These are phyloP conservation scores for Cunninghamia lanceolata DNA, from an alignment of 75 land plant species.

Conservation along the genomic window DNA sequence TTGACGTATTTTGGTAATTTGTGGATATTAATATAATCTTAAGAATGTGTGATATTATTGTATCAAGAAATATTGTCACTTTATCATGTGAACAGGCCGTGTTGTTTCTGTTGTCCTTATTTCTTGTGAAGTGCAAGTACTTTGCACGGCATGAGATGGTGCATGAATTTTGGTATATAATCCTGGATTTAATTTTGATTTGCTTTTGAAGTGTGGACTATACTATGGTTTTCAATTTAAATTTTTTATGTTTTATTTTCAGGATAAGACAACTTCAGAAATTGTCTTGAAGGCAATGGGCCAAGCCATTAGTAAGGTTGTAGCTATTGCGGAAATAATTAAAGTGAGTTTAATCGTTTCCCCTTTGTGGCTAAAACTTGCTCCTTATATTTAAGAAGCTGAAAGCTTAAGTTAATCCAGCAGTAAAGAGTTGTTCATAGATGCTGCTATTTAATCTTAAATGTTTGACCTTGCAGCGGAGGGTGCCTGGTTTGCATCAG, in stretches of 20 bases:
- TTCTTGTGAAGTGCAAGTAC: background rate
- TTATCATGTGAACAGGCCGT: background rate
- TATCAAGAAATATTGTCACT: background rate
- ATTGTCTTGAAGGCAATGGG: slow-evolving; percentile 98
- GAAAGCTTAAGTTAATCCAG: background rate
- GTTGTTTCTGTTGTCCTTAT: background rate
- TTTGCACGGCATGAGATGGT: background rate
- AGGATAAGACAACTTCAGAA: slow-evolving; percentile 75
- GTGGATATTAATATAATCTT: background rate
- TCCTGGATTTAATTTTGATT: background rate
- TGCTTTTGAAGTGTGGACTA: background rate
- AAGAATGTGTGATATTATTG: too few species aligned
- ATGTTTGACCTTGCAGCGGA: slow-evolving; percentile 48
- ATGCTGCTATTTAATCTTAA: background rate
- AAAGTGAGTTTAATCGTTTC: slow-evolving; percentile 41
- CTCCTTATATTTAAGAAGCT: background rate
- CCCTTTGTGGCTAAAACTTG: background rate
- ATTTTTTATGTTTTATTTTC: background rate
- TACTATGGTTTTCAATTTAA: background rate
- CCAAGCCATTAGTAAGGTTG: slow-evolving; percentile 90
- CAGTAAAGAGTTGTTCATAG: background rate
- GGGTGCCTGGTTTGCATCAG: slow-evolving; percentile 78
- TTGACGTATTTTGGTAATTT: background rate
- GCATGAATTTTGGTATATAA: background rate
- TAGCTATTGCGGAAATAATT: slow-evolving; percentile 83